Base-by-base conservation (phyloP, 805 yeast genomes). In the Lipomyces lipofer region DNA sequence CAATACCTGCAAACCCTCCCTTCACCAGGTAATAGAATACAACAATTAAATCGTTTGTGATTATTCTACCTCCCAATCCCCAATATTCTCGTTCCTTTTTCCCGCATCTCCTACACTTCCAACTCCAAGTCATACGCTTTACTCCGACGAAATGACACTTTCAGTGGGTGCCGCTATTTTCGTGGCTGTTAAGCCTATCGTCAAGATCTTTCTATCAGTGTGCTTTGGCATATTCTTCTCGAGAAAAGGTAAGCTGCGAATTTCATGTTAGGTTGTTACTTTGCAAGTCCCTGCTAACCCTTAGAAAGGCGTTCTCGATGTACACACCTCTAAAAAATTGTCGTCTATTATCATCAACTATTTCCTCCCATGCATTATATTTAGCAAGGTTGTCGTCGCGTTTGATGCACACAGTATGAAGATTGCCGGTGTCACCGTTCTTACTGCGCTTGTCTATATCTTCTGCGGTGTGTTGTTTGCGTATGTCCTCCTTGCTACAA, bases 141-240 rank as follows among this genome's bases (percentile, higher is more conserved):
- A 36, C 40, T 8, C n/a, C n/a, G n/a, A n/a, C n/a, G n/a, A n/a
- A n/a, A 24, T 36, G 53, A 12, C 51, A 5, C 54, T 63, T 52
- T 49, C 76, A 1, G 63, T 84, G 29, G 92, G 94, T 15, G 75
- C 77, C 36, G 81, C 88, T 33, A 84, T 89, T 4, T 88, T 85
- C 71, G 78, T 88, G 22, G 81, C 95, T 0, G 84, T 85, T 52
- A 88, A 88, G 73, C 96, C 96, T n/a, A 84, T 88, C 54, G 77
- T 88, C 70, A 89, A 89, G 69, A 86, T 88, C 60, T 86, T 88
- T 64, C 71, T 86, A 61, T 84, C 86, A 66, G 78, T 86, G 4
- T 82, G 76, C 3, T 70, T 82, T 12, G 96, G 96, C 9, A 85
- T 75, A 60, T 67, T 75, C 38, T 70, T 89, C 5, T 87, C 92